phyloP scores from a whole-genome alignment of 768 basidiomycete species.

The Podaxis sp. region DNA sequence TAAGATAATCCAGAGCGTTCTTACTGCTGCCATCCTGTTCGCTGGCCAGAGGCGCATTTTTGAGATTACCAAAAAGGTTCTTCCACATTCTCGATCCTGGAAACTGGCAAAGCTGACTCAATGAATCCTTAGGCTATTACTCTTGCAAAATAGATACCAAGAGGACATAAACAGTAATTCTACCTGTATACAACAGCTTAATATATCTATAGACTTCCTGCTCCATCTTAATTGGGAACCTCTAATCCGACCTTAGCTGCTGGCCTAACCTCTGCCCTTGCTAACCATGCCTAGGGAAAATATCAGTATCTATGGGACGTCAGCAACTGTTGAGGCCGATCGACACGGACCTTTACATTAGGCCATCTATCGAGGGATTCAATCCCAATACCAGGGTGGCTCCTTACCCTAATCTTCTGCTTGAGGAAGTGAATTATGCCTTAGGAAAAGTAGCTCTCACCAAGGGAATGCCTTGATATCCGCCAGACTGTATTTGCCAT shows the following conservation, averaged over 20 bases:
- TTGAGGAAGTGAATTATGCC: not conserved
- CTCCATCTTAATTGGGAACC: not conserved
- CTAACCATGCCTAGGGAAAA: not conserved
- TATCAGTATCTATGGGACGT: not conserved
- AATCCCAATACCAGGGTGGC: conserved; percentile 47
- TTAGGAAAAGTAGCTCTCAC: conserved; percentile 30
- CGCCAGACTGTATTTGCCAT: conserved; percentile 62
- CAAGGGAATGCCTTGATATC: conserved; percentile 68
- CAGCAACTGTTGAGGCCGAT: no score
- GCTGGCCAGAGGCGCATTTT: conserved; percentile 83
- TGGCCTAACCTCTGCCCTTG: not conserved
- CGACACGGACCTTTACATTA: conserved; percentile 39
- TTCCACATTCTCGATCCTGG: conserved; percentile 2
- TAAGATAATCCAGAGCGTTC: conserved; percentile 89
- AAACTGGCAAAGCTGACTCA: no score
- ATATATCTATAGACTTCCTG: not conserved
- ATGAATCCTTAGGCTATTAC: conserved; percentile 9
- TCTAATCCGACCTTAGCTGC: not conserved
- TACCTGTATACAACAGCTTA: not conserved
- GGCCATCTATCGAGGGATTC: conserved; percentile 65
- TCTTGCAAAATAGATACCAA: conserved; percentile 11
- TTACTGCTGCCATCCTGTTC: conserved; percentile 94
- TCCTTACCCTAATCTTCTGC: conserved; percentile 31
- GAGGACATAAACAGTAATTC: not conserved
- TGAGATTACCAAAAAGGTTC: conserved; percentile 60